phyloP scores from a whole-genome alignment of 805 yeast genomes.

The Pichia ethanolica region DNA sequence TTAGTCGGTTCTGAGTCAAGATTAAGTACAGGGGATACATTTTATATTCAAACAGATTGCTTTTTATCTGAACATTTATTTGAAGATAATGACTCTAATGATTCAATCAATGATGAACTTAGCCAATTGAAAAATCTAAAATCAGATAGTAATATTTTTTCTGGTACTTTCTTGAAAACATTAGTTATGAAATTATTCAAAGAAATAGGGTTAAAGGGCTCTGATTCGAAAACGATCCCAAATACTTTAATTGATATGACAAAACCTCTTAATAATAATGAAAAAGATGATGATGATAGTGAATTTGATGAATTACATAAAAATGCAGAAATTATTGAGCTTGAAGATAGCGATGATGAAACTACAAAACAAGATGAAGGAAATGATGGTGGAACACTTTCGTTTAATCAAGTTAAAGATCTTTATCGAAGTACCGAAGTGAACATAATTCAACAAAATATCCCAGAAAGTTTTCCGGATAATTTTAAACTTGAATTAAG shows the following conservation, averaged over 20 bases:
- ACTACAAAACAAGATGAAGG: not conserved
- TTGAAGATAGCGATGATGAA: constrained; percentile 2
- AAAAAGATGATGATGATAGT: constrained; percentile 36
- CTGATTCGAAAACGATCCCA: not conserved
- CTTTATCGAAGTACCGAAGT: constrained; percentile 65
- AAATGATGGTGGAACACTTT: constrained; percentile 27
- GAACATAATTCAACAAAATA: constrained; percentile 33
- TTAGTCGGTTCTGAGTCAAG: constrained; percentile 47
- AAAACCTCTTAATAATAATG: constrained; percentile 51
- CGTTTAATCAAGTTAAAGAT: constrained; percentile 65
- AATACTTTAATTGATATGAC: constrained; percentile 22
- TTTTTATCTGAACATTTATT: constrained; percentile 31
- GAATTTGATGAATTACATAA: constrained; percentile 14
- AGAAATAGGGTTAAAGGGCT: constrained; percentile 8
- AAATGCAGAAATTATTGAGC: constrained; percentile 1
- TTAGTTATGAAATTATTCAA: constrained; percentile 14
- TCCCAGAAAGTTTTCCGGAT: constrained; percentile 56
- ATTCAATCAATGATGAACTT: not conserved
- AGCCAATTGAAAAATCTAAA: constrained; percentile 1
- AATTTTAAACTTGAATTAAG: constrained; percentile 56
- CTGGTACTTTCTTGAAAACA: constrained; percentile 10
- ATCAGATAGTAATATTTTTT: constrained; percentile 2
- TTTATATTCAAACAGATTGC: constrained; percentile 63
- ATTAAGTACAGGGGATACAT: constrained; percentile 68
- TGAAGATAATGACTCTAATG: constrained; percentile 9